phyloP scores from a whole-genome alignment of 768 basidiomycete species.

The Auriscalpium microsporum region DNA sequence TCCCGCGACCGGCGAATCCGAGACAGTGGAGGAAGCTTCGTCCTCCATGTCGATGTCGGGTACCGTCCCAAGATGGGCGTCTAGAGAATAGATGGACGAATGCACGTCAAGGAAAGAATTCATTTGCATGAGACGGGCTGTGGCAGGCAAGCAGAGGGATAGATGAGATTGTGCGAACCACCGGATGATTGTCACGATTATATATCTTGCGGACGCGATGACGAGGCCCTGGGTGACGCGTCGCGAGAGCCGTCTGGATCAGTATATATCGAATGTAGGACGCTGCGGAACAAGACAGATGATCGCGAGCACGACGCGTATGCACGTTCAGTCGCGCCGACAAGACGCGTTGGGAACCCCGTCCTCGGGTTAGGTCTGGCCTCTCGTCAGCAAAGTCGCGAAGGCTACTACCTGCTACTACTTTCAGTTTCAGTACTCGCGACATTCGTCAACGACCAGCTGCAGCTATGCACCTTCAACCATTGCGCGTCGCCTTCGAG shows the following conservation, averaged over 20 bases:
- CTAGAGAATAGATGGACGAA: constrained; percentile 1
- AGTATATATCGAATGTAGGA: no score
- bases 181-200: constrained; percentile 2
- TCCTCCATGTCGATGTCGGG: constrained; percentile 41
- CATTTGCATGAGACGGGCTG: constrained; percentile 8
- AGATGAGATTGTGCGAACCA: constrained; percentile 8
- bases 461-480: neutral
- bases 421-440: no score
- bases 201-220: neutral
- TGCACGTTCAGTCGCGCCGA: no score
- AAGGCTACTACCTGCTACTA: no score
- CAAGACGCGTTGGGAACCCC: no score
- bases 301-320: no score
- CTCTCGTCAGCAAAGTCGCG: no score
- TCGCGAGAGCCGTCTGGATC: neutral
- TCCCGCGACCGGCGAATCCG: constrained; percentile 33
- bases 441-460: no score
- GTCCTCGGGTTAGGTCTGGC: no score
- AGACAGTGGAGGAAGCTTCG: constrained; percentile 34
- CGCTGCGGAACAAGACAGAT: no score
- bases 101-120: constrained; percentile 3
- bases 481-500: neutral
- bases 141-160: constrained; percentile 8
- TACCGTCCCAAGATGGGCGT: constrained; percentile 7
- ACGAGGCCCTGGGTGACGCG: neutral